These are phyloP conservation scores for Trametes villosa DNA, from an alignment of 768 basidiomycete genomes.

Conservation along the genomic window DNA sequence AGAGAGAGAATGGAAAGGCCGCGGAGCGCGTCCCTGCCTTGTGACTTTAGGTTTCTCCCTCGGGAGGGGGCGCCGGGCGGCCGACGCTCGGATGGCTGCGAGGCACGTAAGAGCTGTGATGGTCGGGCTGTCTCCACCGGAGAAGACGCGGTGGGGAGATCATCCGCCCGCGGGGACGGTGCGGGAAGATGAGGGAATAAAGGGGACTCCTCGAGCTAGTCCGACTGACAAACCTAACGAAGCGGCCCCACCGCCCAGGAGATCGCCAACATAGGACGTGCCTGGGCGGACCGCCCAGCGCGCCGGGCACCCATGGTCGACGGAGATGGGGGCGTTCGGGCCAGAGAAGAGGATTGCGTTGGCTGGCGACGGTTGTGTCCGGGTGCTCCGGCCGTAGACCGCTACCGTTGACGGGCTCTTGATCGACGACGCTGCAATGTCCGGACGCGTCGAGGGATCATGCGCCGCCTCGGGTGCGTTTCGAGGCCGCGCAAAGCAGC, in stretches of 20 bases:
- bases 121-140: conserved; percentile 16
- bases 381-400: conserved; percentile 2
- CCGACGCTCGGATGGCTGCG: conserved; percentile 9
- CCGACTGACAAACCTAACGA: conserved; percentile 9
- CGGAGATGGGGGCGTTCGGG: conserved; percentile 6
- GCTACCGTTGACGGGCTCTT: background rate
- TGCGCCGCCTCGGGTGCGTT: conserved; percentile 1
- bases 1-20: conserved; percentile 10
- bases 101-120: conserved; percentile 16
- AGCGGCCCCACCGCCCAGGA: conserved; percentile 7
- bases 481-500: conserved; percentile 3
- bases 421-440: background rate
- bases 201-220: conserved; percentile 13
- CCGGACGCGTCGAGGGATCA: conserved; percentile 1
- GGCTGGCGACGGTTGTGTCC: background rate
- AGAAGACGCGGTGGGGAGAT: conserved; percentile 12
- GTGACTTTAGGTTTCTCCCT: conserved; percentile 20
- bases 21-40: conserved; percentile 14
- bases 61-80: conserved; percentile 16
- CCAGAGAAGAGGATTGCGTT: background rate
- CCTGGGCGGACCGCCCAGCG: conserved; percentile 13
- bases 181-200: conserved; percentile 15
- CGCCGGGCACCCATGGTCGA: background rate
- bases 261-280: conserved; percentile 6
- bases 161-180: conserved; percentile 1